Conservation (phyloP, 495 filamentous ascomycete species). For the Aspergillus bridgeri region DNA sequence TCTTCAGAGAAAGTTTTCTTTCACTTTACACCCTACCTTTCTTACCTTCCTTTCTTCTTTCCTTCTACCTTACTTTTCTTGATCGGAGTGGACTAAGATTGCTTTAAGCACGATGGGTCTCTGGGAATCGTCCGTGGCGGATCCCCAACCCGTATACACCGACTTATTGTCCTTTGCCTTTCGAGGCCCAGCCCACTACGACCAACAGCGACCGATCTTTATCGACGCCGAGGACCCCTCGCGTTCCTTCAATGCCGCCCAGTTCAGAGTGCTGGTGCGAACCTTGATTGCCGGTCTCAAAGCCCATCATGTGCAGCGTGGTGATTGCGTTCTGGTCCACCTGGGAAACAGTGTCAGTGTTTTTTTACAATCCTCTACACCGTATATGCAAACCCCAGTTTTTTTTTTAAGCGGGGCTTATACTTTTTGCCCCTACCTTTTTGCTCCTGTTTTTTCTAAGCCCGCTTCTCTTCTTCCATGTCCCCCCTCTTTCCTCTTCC, state of each 20-base stretch:
- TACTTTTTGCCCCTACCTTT: constrained; percentile 8
- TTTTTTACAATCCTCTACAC: constrained; percentile 11
- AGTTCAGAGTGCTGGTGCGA: constrained; percentile 47
- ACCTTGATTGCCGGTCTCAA: constrained; percentile 55
- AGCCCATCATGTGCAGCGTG: constrained; percentile 48
- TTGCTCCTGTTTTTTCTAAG: background rate
- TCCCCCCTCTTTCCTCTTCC: background rate
- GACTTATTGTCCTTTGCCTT: constrained; percentile 45
- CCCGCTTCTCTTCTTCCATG: constrained; percentile 2
- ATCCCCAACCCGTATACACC: constrained; percentile 28
- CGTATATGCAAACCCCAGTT: constrained; percentile 5
- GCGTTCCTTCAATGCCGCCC: constrained; percentile 48
- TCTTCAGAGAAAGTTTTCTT: too few relatives aligned
- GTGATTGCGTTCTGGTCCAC: constrained; percentile 59
- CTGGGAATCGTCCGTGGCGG: constrained; percentile 28
- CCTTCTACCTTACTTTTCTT: background rate
- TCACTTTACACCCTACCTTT: too few relatives aligned
- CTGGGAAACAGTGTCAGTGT: constrained; percentile 57
- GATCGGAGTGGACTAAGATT: too few relatives aligned
- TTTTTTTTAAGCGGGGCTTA: constrained; percentile 1
- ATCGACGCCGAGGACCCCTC: constrained; percentile 56
- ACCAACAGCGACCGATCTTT: constrained; percentile 42
- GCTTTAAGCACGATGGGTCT: constrained; percentile 33
- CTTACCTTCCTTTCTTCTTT: background rate
- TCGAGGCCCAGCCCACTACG: constrained; percentile 31